Conservation (phyloP, 352 stramenopile species). For the Phytophthora boehmeriae region DNA sequence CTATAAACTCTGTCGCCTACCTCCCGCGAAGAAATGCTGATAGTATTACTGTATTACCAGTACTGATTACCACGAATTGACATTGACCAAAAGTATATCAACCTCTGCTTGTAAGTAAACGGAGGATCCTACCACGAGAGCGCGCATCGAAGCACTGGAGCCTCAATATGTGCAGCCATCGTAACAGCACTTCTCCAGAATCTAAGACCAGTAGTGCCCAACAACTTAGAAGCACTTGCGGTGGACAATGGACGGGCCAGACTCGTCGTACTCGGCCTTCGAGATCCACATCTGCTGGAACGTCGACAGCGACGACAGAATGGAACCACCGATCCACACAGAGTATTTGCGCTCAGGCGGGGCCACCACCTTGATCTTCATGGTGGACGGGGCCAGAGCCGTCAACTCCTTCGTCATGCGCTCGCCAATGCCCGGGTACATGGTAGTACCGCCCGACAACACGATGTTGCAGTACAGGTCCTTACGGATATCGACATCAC, state of each 20-base stretch:
- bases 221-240: slow-evolving; percentile 95
- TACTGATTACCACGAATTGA: too few species aligned
- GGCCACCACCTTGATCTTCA: slow-evolving; percentile 92
- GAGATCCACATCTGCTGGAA: slow-evolving; percentile 99
- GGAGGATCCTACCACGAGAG: neutral
- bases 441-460: slow-evolving; percentile 95
- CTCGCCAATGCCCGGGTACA: slow-evolving; percentile 95
- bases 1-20: too few species aligned
- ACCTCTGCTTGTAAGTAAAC: slow-evolving; percentile 25
- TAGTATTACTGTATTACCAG: too few species aligned
- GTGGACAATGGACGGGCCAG: slow-evolving; percentile 95
- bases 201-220: slow-evolving; percentile 35
- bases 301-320: slow-evolving; percentile 95
- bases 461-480: slow-evolving; percentile 97
- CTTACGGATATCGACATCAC: slow-evolving; percentile 92
- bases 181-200: slow-evolving; percentile 21
- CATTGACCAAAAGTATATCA: too few species aligned
- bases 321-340: slow-evolving; percentile 92
- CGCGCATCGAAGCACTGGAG: slow-evolving; percentile 55
- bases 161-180: slow-evolving; percentile 37
- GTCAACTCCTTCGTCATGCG: slow-evolving; percentile 95
- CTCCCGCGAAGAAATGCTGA: too few species aligned
- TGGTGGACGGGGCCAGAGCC: slow-evolving; percentile 86
- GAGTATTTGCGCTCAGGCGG: slow-evolving; percentile 92
- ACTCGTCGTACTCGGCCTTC: slow-evolving; percentile 98